phyloP scores from a whole-genome alignment of 2,329 filamentous ascomycete species.

The Aspergillus sp. region DNA sequence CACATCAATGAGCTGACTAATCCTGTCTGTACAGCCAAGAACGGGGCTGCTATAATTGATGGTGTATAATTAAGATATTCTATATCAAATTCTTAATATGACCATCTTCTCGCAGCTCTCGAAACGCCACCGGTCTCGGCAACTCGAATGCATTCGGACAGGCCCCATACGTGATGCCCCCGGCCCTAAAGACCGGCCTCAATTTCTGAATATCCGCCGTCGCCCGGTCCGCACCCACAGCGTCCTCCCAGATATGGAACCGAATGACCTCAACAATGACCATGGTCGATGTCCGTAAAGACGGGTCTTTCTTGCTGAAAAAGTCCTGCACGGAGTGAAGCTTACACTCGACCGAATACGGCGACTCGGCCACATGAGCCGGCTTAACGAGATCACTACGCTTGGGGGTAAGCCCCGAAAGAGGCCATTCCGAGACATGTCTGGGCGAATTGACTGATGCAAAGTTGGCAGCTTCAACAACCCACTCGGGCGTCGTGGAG shows the following conservation, averaged over 20 bases:
- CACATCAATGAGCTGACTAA: no score
- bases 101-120: neutral
- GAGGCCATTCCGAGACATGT: constrained; percentile 73
- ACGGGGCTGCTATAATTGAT: no score
- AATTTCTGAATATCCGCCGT: constrained; percentile 71
- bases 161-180: constrained; percentile 79
- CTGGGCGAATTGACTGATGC: constrained; percentile 73
- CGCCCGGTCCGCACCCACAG: constrained; percentile 63
- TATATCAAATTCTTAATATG: neutral
- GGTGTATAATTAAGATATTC: no score
- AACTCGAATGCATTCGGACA: constrained; percentile 68
- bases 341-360: constrained; percentile 78
- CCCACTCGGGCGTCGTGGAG: constrained; percentile 82
- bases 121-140: constrained; percentile 33
- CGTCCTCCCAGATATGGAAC: constrained; percentile 86
- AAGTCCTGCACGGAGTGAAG: constrained; percentile 66
- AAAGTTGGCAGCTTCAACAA: constrained; percentile 81
- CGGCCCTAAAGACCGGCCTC: constrained; percentile 72
- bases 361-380: constrained; percentile 73
- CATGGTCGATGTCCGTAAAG: constrained; percentile 52
- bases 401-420: constrained; percentile 73
- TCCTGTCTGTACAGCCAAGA: no score
- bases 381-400: constrained; percentile 64
- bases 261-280: constrained; percentile 75
- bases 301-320: constrained; percentile 42